A percentile compares a stretch with the other conserved stretches of the same genome.
Conservation (phyloP, 2,329 filamentous ascomycete genomes). For the Alternaria infectoria region DNA sequence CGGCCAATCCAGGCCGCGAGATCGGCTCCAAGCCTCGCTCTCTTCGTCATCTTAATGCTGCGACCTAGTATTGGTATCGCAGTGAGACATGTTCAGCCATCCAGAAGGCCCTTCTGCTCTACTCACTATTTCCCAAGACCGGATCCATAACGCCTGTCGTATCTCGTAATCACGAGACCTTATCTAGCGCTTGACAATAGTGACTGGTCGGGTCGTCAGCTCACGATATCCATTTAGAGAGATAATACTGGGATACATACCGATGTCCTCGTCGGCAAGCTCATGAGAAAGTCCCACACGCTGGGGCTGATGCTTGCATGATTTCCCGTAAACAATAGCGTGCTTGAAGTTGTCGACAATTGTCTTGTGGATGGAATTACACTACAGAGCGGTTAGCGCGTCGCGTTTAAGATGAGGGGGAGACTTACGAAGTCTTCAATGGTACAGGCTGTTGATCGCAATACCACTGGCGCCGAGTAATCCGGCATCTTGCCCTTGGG, state of each 20-base stretch:
- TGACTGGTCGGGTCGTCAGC: slow-evolving; percentile 46
- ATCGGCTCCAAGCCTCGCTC: slow-evolving; percentile 35
- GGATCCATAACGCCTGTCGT: slow-evolving; percentile 25
- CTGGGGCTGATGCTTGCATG: slow-evolving; percentile 98
- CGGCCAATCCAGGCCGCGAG: slow-evolving; percentile 41
- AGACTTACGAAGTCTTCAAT: slow-evolving; percentile 93
- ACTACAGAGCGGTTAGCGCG: slow-evolving; percentile 64
- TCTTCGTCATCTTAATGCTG: slow-evolving; percentile 39
- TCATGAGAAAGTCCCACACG: slow-evolving; percentile 90
- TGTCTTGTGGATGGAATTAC: slow-evolving; percentile 94
- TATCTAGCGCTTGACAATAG: slow-evolving; percentile 51
- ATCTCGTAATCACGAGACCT: slow-evolving; percentile 24
- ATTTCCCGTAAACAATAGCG: slow-evolving; percentile 95
- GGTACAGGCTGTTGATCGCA: slow-evolving; percentile 81
- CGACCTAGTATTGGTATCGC: slow-evolving; percentile 33
- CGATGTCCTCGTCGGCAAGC: slow-evolving; percentile 95
- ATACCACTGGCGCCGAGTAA: slow-evolving; percentile 88
- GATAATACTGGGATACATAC: slow-evolving; percentile 58
- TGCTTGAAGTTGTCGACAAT: slow-evolving; percentile 96
- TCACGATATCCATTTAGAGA: slow-evolving; percentile 12
- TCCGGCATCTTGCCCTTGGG: slow-evolving; percentile 95
- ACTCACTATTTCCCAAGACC: slow-evolving; percentile 28
- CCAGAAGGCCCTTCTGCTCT: slow-evolving; percentile 32
- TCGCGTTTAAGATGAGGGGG: slow-evolving; percentile 15
- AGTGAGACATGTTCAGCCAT: slow-evolving; percentile 43